Evolutionary conservation across 208 protist species (phyloP), one percentile per base, ranked within the genome.

Genomic region (Acanthamoeba polyphaga): DNA sequence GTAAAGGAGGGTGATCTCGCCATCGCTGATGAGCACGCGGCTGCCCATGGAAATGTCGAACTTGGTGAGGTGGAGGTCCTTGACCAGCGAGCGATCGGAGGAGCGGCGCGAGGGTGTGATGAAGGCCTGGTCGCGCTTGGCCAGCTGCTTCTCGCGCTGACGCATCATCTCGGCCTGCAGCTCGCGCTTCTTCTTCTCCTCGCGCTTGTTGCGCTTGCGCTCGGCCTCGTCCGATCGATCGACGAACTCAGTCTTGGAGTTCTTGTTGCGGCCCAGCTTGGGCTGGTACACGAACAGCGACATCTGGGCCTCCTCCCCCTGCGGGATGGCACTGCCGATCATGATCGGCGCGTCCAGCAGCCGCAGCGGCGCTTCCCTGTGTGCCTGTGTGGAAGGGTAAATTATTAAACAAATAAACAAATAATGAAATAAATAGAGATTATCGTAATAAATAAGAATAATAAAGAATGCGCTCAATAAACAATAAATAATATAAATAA

Each of bases 301-400:
- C 89, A 94, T 94, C 43, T 74, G 51, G 8, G 89, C 89, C 68
- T 94, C 89, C 70, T 94, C 64, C n/a, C 24, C 66, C 55, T 94
- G 66, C 89, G 89, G 60, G n/a, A 94, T n/a, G 4, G 89, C 32
- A 13, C 3, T 64, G n/a, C 66, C 68, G 29, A 94, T 76, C 70
- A n/a, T 74, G n/a, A 94, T 60, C 6, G 89, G 89, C 43, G 70
- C 68, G 27, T 76, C 89, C 70, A 94, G 51, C 66, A 76, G 27
- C 51, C 68, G 43, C 51, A 82, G 38, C 9, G 70, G 49, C 64
- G 43, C 89, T 34, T 53, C 70, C n/a, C 51, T 76, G 46, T 62
- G 19, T 76, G n/a, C 64, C 43, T 66, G 89, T 76, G 68, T n/a
- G 9, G 34, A 17, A 32, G 10, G 1, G 13, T 32, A 2, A 72